These are phyloP conservation scores for Neonectria magnoliae DNA, from an alignment of 2,329 filamentous ascomycete genomes.

Conservation along the genomic window DNA sequence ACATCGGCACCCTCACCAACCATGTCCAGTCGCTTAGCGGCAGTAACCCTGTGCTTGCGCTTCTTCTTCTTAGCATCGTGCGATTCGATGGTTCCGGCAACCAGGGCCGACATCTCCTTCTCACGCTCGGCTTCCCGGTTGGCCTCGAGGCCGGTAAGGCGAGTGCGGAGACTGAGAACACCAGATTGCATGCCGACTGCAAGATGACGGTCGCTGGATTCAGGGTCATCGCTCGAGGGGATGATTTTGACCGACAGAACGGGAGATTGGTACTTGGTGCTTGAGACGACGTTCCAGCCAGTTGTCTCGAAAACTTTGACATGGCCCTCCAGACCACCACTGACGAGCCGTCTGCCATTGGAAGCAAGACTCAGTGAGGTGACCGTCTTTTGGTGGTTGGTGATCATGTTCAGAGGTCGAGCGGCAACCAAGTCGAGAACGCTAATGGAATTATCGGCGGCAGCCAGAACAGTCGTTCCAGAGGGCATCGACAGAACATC, in stretches of 20 bases:
- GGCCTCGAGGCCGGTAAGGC: slow-evolving; percentile 86
- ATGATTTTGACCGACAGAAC: slow-evolving; percentile 87
- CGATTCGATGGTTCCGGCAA: slow-evolving; percentile 80
- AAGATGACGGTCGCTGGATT: slow-evolving; percentile 86
- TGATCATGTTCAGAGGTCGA: slow-evolving; percentile 84
- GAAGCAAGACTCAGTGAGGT: slow-evolving; percentile 87
- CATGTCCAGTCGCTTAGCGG: slow-evolving; percentile 73
- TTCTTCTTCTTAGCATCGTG: slow-evolving; percentile 78
- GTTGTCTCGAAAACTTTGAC: slow-evolving; percentile 96
- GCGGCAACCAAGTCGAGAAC: slow-evolving; percentile 94
- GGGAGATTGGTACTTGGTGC: slow-evolving; percentile 91
- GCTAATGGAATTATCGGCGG: slow-evolving; percentile 86
- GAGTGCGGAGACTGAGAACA: slow-evolving; percentile 88
- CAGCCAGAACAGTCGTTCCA: slow-evolving; percentile 85
- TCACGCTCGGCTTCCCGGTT: slow-evolving; percentile 78
- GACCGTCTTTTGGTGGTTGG: slow-evolving; percentile 98
- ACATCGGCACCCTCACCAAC: slow-evolving; percentile 88
- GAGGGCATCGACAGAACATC: slow-evolving; percentile 87
- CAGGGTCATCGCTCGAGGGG: slow-evolving; percentile 46
- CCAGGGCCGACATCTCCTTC: slow-evolving; percentile 84
- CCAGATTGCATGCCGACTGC: slow-evolving; percentile 96
- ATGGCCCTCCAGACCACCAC: slow-evolving; percentile 91
- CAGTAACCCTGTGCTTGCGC: slow-evolving; percentile 67
- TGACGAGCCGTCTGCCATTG: slow-evolving; percentile 81
- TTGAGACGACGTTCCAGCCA: slow-evolving; percentile 95